Evolutionary conservation across 345 rosid species (phyloP), one percentile per base, ranked within the genome.

Genomic region (Arabis hirsuta): DNA sequence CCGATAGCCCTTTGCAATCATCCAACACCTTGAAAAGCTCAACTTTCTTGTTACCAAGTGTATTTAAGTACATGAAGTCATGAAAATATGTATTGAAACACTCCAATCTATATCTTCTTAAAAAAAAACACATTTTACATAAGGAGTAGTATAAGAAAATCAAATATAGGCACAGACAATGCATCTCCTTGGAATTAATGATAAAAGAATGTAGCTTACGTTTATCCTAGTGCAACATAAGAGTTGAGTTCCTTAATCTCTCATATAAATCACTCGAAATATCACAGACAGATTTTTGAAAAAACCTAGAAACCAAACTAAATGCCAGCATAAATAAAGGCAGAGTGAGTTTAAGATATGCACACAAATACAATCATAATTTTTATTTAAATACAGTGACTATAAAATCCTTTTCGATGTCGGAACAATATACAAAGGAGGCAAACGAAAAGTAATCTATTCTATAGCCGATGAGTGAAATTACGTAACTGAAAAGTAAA

Each of bases 201-300:
- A 38, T 27, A 61, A 32, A 36, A 27, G 12, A 2, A 82, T n/a
- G n/a, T n/a, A n/a, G n/a, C 96, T 84, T 81, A 90, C 97, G 94
- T 88, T 84, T 94, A 90, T 76, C 96, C 89, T 94, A n/a, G n/a
- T n/a, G n/a, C n/a, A n/a, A n/a, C n/a, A n/a, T n/a, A n/a, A n/a
- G n/a, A n/a, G n/a, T n/a, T 91, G 78, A 91, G 85, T 80, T 94
- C 97, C 74, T 90, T 94, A 74, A 94, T 90, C 97, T 89, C 89
- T 78, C 72, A 69, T 63, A 73, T 55, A 16, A 12, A 74, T 36
- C 72, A 36, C 29, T 26, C 14, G 47, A 74, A 11, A 41, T 36
- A 46, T 53, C 65, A 57, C 62, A 54, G 44, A 26, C 41, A 46
- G 54, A 61, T 67, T 12, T 64, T 43, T 58, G 29, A 41, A 59